Conservation (phyloP, 2,329 filamentous ascomycete genomes). For the Sporothrix curviconia region DNA sequence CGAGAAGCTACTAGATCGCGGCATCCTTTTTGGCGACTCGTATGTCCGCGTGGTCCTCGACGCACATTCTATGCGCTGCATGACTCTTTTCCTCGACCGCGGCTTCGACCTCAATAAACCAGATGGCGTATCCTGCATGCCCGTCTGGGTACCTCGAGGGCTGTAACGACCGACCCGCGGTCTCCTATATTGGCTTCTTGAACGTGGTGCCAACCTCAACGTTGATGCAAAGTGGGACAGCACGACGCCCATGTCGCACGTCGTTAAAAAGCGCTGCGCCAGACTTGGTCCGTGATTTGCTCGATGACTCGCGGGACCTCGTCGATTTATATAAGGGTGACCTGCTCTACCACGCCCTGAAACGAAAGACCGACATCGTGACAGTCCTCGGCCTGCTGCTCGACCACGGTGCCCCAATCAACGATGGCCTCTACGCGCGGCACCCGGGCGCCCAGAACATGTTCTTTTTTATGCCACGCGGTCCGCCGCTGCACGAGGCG, state of each 20-base stretch:
- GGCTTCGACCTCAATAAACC: background rate
- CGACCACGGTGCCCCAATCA: constrained; percentile 6
- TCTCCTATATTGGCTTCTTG: background rate
- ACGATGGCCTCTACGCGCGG: background rate
- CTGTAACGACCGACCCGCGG: background rate
- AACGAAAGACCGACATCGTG: background rate
- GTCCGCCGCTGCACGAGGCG: background rate
- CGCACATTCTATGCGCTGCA: background rate
- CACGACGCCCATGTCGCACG: background rate
- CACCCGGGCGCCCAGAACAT: background rate
- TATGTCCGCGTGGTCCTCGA: background rate
- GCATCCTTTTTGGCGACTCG: background rate
- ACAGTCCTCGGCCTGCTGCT: background rate
- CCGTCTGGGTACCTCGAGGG: background rate
- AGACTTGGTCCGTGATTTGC: background rate
- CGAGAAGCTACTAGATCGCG: background rate
- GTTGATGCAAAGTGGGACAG: background rate
- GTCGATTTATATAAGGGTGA: background rate
- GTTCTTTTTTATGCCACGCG: background rate
- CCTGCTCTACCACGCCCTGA: background rate
- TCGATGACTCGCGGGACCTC: background rate
- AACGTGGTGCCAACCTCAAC: constrained; percentile 1
- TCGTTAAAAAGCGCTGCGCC: background rate
- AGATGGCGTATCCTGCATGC: background rate
- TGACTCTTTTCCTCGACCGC: background rate